Base-by-base conservation (phyloP, 371 early-diverging fungal species). In the Entomophthora muscae region DNA sequence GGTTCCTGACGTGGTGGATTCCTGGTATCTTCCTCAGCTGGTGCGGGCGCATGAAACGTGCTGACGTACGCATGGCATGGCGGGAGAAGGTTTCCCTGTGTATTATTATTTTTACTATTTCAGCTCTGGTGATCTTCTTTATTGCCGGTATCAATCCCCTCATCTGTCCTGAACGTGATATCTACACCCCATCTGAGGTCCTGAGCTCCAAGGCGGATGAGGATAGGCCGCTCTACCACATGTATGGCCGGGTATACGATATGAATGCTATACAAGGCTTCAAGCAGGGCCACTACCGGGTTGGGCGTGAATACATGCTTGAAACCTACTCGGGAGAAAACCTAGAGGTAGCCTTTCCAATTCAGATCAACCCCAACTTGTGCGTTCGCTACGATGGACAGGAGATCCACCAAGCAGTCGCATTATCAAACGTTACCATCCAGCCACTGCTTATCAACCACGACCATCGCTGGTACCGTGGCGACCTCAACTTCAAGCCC, bases 61-160 rank as follows among this genome's bases (percentile, higher is more conserved):
- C 82, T 61, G 93, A 93, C 70, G 80, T 94, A 17, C 89, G 81
- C 55, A 87, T 89, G 89, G 98, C 98, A 1, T 93, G 91, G 91
- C 73, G 91, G 21, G 93, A 93, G 73, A 93, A 93, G 66, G 79
- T 90, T 0, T 85, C 91, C 0, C 68, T 93, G 21, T 89, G 88
- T 72, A 70, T 83, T 26, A 68, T 89, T 63, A 87, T 89, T 53
- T 73, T 81, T 66, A 64, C 75, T n/a, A 69, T 78, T 55, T 82
- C 78, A 0, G 77, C 71, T 0, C 58, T 69, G 17, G 73, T 77
- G 52, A 73, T 81, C 22, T 81, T 83, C 54, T 72, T 80, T 53
- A 83, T 80, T 63, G 75, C 78, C 24, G 83, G 80, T 0, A 67
- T 84, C 10, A 74, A 76, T 0, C 68, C 68, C 26, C 54, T 82